Evolutionary conservation across 768 basidiomycete species (phyloP), one percentile per base, ranked within the genome.

Genomic region (Lentinula detonsa): DNA sequence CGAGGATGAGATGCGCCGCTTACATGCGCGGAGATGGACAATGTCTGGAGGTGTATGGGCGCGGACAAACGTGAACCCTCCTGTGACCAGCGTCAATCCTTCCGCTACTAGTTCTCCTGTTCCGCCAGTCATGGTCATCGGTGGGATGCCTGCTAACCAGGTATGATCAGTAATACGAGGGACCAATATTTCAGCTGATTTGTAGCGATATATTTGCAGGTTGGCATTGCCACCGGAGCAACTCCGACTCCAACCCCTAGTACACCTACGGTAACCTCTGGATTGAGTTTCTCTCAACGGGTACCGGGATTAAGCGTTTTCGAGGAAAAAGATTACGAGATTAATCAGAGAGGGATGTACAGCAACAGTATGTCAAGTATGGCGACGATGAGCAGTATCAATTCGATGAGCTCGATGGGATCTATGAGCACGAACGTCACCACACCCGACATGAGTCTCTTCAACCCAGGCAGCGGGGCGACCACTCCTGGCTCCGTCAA

Each of bases 301-400:
- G 39, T 7, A 6, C 75, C 81, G 0, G 80, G 84, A 15, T 82
- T 89, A 62, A 69, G 80, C 59, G 68, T 83, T 70, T 69, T 84
- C 23, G 89, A 90, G 70, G 91, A 90, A 66, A 89, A 92, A 9
- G 91, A 93, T 64, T 88, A 90, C 21, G 90, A 86, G 49, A 76
- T 83, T 52, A 76, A 85, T 33, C 55, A 56, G 28, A 56, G 55
- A 18, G 40, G 55, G 15, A 23, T 56, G 18, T 56, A 42, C 40
- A 40, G 55, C 5, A 13, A 23, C 2, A 40, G 4, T 31, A 18
- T 48, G 18, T 11, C 46, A 9, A 43, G 55, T 31, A 40, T 56
- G 55, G 21, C 37, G 23, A 56, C 39, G 13, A 56, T 56, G 55
- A 51, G 50, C 16, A 51, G 21, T 5, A 33, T 51, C 31, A n/a